phyloP scores from a whole-genome alignment of 2,329 filamentous ascomycete species.

The Colletotrichum limetticola region DNA sequence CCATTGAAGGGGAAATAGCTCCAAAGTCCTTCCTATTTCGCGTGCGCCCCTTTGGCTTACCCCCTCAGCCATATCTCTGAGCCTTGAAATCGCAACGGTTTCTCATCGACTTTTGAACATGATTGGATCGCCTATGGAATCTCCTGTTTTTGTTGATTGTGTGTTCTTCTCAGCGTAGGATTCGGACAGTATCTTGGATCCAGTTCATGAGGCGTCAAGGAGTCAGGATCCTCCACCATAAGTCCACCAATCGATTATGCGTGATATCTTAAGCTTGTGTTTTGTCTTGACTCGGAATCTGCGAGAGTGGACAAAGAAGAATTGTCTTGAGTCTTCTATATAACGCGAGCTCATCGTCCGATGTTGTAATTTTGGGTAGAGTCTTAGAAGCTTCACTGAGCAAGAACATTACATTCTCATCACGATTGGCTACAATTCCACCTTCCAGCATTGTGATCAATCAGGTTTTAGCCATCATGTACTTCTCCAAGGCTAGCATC shows the following conservation, averaged over 20 bases:
- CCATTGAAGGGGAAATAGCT: background rate
- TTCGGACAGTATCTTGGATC: background rate
- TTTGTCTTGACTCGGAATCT: background rate
- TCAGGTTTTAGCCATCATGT: background rate
- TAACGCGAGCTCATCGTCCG: background rate
- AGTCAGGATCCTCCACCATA: background rate
- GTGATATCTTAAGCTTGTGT: background rate
- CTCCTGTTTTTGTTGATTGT: background rate
- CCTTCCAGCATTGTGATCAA: too few species aligned
- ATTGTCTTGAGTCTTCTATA: background rate
- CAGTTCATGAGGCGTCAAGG: background rate
- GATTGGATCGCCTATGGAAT: conserved; percentile 14
- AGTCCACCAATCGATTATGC: conserved; percentile 7
- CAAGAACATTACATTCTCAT: too few species aligned
- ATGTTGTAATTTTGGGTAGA: background rate
- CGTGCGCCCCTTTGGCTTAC: background rate
- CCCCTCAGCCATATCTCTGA: background rate
- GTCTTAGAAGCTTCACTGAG: too few species aligned
- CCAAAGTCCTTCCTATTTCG: background rate
- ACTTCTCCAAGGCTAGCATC: conserved; percentile 7
- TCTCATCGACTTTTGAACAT: too few species aligned
- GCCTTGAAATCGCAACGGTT: background rate
- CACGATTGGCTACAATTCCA: too few species aligned
- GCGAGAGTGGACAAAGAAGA: fast-evolving
- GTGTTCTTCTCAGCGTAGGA: conserved; percentile 7